Percentiles rank a stretch among this genome's conserved stretches.
These are phyloP conservation scores for Leccinum uliginosum DNA, from an alignment of 768 basidiomycete species.

Conservation along the genomic window DNA sequence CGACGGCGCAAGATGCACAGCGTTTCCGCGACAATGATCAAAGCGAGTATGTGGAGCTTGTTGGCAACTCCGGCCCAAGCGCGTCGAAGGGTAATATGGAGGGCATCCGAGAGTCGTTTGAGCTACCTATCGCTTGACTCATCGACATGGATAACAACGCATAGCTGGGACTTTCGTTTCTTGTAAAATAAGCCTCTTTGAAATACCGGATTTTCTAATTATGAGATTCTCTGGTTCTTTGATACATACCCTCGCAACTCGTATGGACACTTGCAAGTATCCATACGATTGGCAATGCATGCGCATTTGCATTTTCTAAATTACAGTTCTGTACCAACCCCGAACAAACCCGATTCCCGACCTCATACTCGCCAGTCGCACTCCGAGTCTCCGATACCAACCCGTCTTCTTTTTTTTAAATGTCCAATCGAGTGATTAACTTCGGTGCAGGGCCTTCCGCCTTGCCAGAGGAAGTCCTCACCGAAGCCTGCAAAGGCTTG, in stretches of 20 bases:
- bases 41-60: slow-evolving; percentile 27
- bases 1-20: slow-evolving; percentile 14
- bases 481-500: slow-evolving; percentile 79
- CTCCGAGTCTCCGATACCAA: not conserved
- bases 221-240: too few relatives aligned
- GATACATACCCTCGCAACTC: too few relatives aligned
- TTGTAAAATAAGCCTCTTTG: not conserved
- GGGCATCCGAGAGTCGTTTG: slow-evolving; percentile 24
- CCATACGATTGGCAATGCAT: too few relatives aligned
- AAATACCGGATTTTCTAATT: too few relatives aligned
- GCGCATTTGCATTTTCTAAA: too few relatives aligned
- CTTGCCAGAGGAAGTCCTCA: slow-evolving; percentile 80
- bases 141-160: not conserved
- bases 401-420: slow-evolving; percentile 7
- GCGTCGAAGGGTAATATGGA: slow-evolving; percentile 24
- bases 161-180: not conserved
- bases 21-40: slow-evolving; percentile 14
- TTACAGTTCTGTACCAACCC: too few relatives aligned
- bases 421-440: slow-evolving; percentile 62
- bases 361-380: not conserved
- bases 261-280: not conserved
- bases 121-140: slow-evolving; percentile 21
- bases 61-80: slow-evolving; percentile 10
- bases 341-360: not conserved
- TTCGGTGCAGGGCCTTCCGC: slow-evolving; percentile 95